Base-by-base conservation (phyloP, 1,284 basidiomycete genomes). In the Hemileia vastatrix region DNA sequence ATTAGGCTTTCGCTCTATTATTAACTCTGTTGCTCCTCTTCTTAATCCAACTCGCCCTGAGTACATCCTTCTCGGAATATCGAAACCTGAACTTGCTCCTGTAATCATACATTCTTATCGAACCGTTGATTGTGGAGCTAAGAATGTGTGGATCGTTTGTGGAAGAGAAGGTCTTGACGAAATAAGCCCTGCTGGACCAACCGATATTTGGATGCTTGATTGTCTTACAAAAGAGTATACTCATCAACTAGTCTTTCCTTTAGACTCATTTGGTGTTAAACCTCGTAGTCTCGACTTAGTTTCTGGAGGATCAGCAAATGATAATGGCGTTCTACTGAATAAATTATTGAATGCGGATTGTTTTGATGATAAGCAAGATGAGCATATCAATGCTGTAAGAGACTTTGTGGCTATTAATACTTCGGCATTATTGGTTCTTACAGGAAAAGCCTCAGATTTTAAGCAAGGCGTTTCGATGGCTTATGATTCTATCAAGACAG, bases 1-100 rank as follows among this genome's bases (percentile, higher is more conserved):
- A 0, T 84, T 98, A 57, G 91, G 92, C 63, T 96, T 96, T 80
- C 88, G 93, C 24, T 97, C 94, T 2, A 86, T 98, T 79, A 97
- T 97, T 83, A 98, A 98, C 78, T 80, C 95, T 64, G 82, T 97
- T 45, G 94, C 95, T 0, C 94, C 94, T 0, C 81, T 97, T 47
- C 87, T 96, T 77, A 97, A 96, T 77, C 95, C 94, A 0, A 87
- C 90, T 0, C 79, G 80, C 18, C 94, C 94, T 0, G 80, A 80
- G 24, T 84, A 89, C 21, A 87, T 96, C 85, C 83, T 98, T 11
- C 81, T 97, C 31, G 94, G 94, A 57, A 88, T 98, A 21, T 88
- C 92, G 11, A 86, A 86, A 66, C 83, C 80, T 57, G 85, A 86
- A 67, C 82, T 98, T n/a, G 94, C 93, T 0, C 76, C 80, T 5